These are phyloP conservation scores for Backusella tuberculispora DNA, from an alignment of 192 early-diverging fungal species.

Conservation along the genomic window DNA sequence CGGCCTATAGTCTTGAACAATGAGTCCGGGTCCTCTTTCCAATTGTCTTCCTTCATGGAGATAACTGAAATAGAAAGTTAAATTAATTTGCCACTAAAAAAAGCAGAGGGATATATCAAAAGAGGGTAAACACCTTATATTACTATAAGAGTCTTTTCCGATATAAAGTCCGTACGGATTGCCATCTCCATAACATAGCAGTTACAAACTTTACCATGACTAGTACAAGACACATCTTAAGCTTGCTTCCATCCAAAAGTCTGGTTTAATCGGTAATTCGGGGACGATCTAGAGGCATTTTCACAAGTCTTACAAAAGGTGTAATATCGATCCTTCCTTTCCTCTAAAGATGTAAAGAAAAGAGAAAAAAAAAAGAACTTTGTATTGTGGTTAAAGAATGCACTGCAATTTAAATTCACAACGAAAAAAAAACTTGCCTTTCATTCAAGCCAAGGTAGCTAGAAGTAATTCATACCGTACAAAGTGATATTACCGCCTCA, in stretches of 20 bases:
- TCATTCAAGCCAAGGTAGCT: background rate
- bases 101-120: too few species aligned
- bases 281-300: conserved; percentile 17
- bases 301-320: conserved; percentile 17
- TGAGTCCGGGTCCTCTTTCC: too few species aligned
- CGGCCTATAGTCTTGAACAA: too few species aligned
- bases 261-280: conserved; percentile 12
- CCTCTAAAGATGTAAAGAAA: background rate
- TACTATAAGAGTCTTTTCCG: conserved; percentile 11
- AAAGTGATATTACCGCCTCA: background rate
- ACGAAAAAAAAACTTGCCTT: background rate
- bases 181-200: conserved; percentile 8
- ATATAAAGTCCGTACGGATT: conserved; percentile 10
- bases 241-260: conserved; percentile 2
- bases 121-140: too few species aligned
- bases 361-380: background rate
- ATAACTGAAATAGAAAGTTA: too few species aligned
- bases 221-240: conserved; percentile 6
- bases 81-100: too few species aligned
- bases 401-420: background rate
- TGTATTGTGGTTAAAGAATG: background rate
- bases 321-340: background rate
- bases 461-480: background rate
- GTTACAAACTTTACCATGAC: conserved; percentile 1
- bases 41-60: too few species aligned